A percentile compares a stretch with the other conserved stretches of the same genome.
phyloP scores from a whole-genome alignment of 2,329 filamentous ascomycete genomes.

The Calonectria hongkongensis region DNA sequence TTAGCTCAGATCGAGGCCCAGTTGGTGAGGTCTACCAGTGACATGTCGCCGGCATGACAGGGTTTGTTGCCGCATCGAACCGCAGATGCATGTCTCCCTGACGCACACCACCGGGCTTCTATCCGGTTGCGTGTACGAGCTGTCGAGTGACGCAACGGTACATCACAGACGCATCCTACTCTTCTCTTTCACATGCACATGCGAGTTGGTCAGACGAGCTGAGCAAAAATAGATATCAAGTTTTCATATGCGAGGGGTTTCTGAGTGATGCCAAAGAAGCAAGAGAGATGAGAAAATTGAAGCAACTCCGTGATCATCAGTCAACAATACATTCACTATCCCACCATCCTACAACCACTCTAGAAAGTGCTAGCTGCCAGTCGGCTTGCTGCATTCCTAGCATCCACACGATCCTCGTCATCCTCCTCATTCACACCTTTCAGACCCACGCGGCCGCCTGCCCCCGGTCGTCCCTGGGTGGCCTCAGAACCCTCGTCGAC shows the following conservation, averaged over 20 bases:
- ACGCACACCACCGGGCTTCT: constrained; percentile 46
- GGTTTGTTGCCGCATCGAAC: constrained; percentile 30
- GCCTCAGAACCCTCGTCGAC: constrained; percentile 64
- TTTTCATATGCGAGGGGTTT: constrained; percentile 50
- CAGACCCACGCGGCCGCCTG: constrained; percentile 68
- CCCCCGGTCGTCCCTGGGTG: constrained; percentile 61
- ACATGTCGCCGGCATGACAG: constrained; percentile 35
- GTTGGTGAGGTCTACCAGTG: constrained; percentile 42
- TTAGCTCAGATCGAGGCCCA: constrained; percentile 41
- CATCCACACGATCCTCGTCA: constrained; percentile 95
- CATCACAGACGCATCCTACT: not conserved
- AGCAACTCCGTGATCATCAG: constrained; percentile 44
- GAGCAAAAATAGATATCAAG: constrained; percentile 35
- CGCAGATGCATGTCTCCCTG: constrained; percentile 36
- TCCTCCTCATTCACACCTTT: constrained; percentile 84
- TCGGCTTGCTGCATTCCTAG: constrained; percentile 94
- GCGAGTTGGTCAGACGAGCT: constrained; percentile 27
- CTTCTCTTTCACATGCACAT: constrained; percentile 22
- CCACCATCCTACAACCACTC: constrained; percentile 50
- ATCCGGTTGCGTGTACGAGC: constrained; percentile 25
- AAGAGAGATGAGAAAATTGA: constrained; percentile 46
- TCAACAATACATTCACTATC: constrained; percentile 40
- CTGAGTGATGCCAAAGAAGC: constrained; percentile 50
- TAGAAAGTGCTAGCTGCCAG: constrained; percentile 96
- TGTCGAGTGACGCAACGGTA: constrained; percentile 27